Conservation (phyloP, 306 rosid genomes). For the Abrus precatorius region DNA sequence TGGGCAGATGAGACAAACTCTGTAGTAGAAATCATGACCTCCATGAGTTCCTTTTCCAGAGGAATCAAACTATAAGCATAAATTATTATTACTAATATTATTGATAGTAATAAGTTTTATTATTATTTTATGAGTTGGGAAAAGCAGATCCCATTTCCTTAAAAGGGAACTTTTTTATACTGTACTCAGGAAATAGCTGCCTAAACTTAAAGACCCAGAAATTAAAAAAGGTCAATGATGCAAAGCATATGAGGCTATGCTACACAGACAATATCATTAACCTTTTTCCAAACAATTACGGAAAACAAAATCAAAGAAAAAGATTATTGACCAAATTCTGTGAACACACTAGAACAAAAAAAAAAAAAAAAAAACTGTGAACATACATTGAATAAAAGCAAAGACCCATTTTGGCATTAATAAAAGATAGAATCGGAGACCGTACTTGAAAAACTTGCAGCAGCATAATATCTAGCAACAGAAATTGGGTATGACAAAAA, state of each 20-base stretch:
- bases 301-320: slow-evolving; percentile 46
- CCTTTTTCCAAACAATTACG: slow-evolving; percentile 44
- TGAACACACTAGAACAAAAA: neutral
- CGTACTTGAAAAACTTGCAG: slow-evolving; percentile 51
- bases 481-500: slow-evolving; percentile 2
- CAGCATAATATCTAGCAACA: slow-evolving; percentile 50
- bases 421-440: slow-evolving; percentile 38
- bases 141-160: slow-evolving; percentile 90
- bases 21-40: slow-evolving; percentile 76
- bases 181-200: slow-evolving; percentile 83
- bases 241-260: slow-evolving; percentile 67
- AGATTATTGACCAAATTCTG: too few species aligned
- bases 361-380: slow-evolving; percentile 33
- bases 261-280: slow-evolving; percentile 65
- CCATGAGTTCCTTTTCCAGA: slow-evolving; percentile 65
- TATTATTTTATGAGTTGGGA: slow-evolving; percentile 61
- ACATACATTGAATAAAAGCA: slow-evolving; percentile 33
- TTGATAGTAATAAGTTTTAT: slow-evolving; percentile 12
- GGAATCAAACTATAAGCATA: slow-evolving; percentile 60
- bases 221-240: slow-evolving; percentile 68
- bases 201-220: slow-evolving; percentile 68
- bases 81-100: slow-evolving; percentile 26
- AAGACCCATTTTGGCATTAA: slow-evolving; percentile 42
- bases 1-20: slow-evolving; percentile 80
- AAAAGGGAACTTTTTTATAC: slow-evolving; percentile 73